Base-by-base conservation (phyloP, 176 grass and related monocot species). In the Saccharum spontaneum region DNA sequence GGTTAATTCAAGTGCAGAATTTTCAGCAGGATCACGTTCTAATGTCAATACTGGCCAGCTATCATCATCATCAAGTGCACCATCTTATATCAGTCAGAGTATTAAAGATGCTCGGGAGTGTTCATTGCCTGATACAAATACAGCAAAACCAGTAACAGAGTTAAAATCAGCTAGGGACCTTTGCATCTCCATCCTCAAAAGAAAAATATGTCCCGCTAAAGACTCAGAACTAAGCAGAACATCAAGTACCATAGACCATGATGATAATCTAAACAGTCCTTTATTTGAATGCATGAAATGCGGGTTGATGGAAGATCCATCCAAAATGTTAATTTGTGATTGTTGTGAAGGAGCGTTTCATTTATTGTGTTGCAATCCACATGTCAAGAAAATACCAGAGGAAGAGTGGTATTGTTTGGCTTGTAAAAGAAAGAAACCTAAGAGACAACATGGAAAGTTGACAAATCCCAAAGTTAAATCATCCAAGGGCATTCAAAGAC, bases 311-410 rank as follows among this genome's bases (percentile, higher is more conserved):
- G 91, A 91, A 90, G 64, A 89, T 62, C 85, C 89, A 70, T 67
- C 40, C 50, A 85, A 88, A 67, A 93, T 97, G 94, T 66, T 97
- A 82, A 93, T 97, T 75, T 97, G 91, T 91, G 94, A 97, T 79
- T 18, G 14, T 48, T 97, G 94, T 78, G 94, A 97, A 77, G 84
- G 70, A 79, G 84, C 94, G 91, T 97, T 89, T 85, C 94, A 97
- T 89, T 83, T 85, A 59, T 85, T 71, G 39, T 97, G 94, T 72
- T 93, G 87, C 83, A 71, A 77, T 22, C 66, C 88, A 67, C 68
- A 38, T 54, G 82, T 83, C 23, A 96, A 86, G 65, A 87, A 93
- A 79, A 69, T 87, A 80, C 86, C 81, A 67, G 48, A 75, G 67
- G 69, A 89, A 71, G 82, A 91, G 71, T 97, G 94, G 94, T 84